Evolutionary conservation across 1,139 yeast species (phyloP), one percentile per base, ranked within the genome.

Genomic region (Torulaspora globosa): DNA sequence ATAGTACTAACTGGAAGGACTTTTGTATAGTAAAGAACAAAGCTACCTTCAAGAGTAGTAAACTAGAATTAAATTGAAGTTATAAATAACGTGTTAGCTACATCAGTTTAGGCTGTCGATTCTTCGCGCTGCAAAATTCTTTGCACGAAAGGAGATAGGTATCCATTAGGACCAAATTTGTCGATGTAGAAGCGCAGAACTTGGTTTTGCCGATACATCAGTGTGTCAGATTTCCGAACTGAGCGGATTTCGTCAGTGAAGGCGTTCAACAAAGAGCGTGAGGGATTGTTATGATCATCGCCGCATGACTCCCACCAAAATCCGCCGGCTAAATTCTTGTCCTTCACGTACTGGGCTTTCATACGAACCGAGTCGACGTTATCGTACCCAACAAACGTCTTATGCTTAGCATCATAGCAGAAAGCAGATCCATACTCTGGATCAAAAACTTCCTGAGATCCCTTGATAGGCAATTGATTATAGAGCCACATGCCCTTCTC

Each of bases 291-390:
- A 36, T 63, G 59, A 2, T 59, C 51, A 58, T 88, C 96, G 0
- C 95, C 96, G 45, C 82, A 74, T 0, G 95, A 83, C 58, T 89
- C 96, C 97, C 97, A 92, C 83, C 88, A 89, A 80, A 92, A 82
- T 0, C 87, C 96, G 1, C 97, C 97, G 0, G 83, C 95, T 8
- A 88, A 69, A 0, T 69, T 58, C 5, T 70, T 68, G 38, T 66
- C 58, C 23, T 53, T 56, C 7, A 82, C 78, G 56, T 78, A 89
- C 26, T 69, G 59, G 0, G 89, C 90, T 62, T 92, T 92, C 23
- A 62, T 59, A 8, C 65, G 59, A 1, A 77, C 77, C 1, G 84
- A 74, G 9, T 72, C 70, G 0, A 69, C 70, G 52, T 78, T 83
- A 61, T 92, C 98, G 63, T 84, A 90, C 1, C 77, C 73, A 3